Conservation (phyloP, 2,329 filamentous ascomycete genomes). For the Colletotrichum shisoi region DNA sequence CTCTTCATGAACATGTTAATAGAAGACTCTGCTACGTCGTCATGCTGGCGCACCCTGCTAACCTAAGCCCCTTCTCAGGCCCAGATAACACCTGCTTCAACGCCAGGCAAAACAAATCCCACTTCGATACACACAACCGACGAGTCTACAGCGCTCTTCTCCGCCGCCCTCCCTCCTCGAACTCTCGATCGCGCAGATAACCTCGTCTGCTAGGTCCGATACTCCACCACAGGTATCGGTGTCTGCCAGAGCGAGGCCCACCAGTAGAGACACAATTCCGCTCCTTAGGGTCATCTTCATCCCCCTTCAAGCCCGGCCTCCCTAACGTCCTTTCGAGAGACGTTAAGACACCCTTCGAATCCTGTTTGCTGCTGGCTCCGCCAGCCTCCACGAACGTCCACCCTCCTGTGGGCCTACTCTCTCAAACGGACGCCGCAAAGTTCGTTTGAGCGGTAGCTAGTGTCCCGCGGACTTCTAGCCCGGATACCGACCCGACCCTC, state of each 20-base stretch:
- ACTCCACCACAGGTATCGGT: constrained; percentile 83
- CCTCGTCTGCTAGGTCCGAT: constrained; percentile 85
- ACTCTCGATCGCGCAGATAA: constrained; percentile 55
- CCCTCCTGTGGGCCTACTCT: constrained; percentile 93
- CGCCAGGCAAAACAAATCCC: constrained; percentile 3
- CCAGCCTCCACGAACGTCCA: constrained; percentile 73
- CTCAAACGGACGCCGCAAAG: constrained; percentile 91
- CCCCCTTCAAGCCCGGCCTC: constrained; percentile 83
- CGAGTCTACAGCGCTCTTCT: constrained; percentile 33
- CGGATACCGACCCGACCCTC: constrained; percentile 30
- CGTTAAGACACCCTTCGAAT: constrained; percentile 57
- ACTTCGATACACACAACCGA: constrained; percentile 1
- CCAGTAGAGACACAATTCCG: constrained; percentile 82
- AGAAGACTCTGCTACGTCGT: not conserved
- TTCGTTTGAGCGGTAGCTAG: constrained; percentile 98
- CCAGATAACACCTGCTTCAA: constrained; percentile 38
- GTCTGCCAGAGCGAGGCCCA: constrained; percentile 72
- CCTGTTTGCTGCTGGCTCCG: constrained; percentile 79
- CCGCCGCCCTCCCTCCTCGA: constrained; percentile 36
- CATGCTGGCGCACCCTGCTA: not conserved
- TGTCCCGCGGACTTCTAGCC: constrained; percentile 78
- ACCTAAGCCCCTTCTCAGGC: constrained; percentile 36
- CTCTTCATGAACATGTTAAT: not conserved
- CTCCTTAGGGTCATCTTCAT: constrained; percentile 82
- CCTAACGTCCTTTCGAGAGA: constrained; percentile 82